Evolutionary conservation across 2,329 filamentous ascomycete genomes (phyloP), one percentile per base, ranked within the genome.

Genomic region (Fusarium nanum): DNA sequence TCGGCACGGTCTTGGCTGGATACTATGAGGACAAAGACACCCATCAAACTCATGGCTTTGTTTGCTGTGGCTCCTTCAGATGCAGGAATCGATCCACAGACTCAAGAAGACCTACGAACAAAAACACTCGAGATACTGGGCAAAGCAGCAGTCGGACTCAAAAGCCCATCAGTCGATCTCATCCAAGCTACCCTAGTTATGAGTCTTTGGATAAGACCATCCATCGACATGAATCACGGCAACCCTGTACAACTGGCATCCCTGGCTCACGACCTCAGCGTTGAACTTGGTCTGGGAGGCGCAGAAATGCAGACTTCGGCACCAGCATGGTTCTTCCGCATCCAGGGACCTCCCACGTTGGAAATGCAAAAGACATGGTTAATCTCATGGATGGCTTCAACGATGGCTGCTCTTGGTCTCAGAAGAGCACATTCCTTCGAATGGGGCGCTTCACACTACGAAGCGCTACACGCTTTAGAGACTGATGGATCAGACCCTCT

Each of bases 321-420:
- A 1, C 44, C 56, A 13, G 61, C 41, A 5, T 70, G 56, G 49
- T 70, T 70, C 52, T 69, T 44, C 32, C 66, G 66, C 4, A 62
- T 69, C 2, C 48, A 66, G 12, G 60, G 48, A 18, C 66, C 61
- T 16, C 48, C 18, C 3, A 57, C 67, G 6, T 12, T 52, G 32
- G 67, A 63, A 22, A 67, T 70, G 56, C 44, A 63, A 10, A 53
- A 62, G 22, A 70, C 58, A 16, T 70, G 66, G 67, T 18, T 70
- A 7, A 32, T 32, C 7, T 56, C 41, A 1, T 70, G 60, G 66
- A 53, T 63, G 34, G 46, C 66, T 20, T 67, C 56, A 8, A 53
- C 66, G 0, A 67, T 67, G 45, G 41, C 62, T 22, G 46, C 60
- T 7, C 32, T 70, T 0, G 56, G 47, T 7, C 14, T 68, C 0